A percentile compares a stretch with the other conserved stretches of the same genome.
Conservation (phyloP, 805 yeast species). For the Blastobotrys mokoenaii region DNA sequence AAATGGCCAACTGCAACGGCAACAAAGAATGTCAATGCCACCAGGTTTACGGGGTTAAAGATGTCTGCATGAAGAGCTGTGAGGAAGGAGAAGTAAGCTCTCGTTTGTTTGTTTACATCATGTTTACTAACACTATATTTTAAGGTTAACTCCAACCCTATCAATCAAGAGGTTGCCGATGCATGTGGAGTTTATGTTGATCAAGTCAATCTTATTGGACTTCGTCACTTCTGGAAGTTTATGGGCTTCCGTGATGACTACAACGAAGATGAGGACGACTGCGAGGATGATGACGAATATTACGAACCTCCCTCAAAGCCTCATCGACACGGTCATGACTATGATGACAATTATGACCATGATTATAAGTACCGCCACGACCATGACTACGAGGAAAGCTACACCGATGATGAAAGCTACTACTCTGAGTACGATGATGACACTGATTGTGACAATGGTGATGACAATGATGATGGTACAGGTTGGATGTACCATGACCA, state of each 20-base stretch:
- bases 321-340: background rate
- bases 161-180: background rate
- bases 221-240: background rate
- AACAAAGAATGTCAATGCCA: slow-evolving; percentile 1
- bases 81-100: background rate
- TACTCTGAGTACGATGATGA: background rate
- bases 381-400: background rate
- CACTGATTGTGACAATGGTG: slow-evolving; percentile 6
- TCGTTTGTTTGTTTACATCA: background rate
- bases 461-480: slow-evolving; percentile 6
- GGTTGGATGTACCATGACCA: slow-evolving; percentile 1
- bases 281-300: background rate
- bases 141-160: background rate
- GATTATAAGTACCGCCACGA: background rate
- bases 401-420: background rate
- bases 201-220: background rate
- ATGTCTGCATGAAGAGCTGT: slow-evolving; percentile 1
- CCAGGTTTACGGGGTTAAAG: background rate
- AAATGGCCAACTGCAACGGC: background rate
- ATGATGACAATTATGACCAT: background rate
- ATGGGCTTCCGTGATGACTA: background rate
- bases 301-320: background rate
- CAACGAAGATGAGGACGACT: background rate
- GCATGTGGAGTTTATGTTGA: background rate
- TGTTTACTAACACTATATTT: background rate